These are phyloP conservation scores for Penicillium coffeae DNA, from an alignment of 495 filamentous ascomycete species.

Conservation along the genomic window DNA sequence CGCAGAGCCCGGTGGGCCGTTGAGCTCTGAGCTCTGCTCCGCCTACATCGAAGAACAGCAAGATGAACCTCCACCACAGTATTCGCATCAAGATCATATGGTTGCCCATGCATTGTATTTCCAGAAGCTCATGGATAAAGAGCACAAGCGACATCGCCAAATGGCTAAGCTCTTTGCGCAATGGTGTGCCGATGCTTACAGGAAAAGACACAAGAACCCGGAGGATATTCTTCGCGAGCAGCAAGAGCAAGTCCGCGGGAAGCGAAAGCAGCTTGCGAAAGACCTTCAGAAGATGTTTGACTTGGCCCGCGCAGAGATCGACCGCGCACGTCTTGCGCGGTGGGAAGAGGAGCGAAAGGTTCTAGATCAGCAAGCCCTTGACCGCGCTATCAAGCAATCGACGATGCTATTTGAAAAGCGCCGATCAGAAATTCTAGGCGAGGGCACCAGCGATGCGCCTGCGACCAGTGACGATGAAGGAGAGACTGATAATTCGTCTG, in stretches of 20 bases:
- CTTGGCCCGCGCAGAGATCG: slow-evolving; percentile 70
- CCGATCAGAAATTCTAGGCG: slow-evolving; percentile 50
- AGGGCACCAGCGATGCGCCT: slow-evolving; percentile 36
- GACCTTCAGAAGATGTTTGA: slow-evolving; percentile 74
- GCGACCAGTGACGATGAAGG: slow-evolving; percentile 47
- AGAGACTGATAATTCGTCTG: slow-evolving; percentile 37
- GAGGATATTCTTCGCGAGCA: slow-evolving; percentile 47
- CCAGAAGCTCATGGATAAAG: slow-evolving; percentile 68
- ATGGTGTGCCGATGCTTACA: slow-evolving; percentile 45
- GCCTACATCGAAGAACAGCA: slow-evolving; percentile 75
- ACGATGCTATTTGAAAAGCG: slow-evolving; percentile 53
- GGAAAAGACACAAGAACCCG: slow-evolving; percentile 43
- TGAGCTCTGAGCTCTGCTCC: slow-evolving; percentile 67
- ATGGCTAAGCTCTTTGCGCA: slow-evolving; percentile 42
- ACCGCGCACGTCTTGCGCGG: slow-evolving; percentile 62
- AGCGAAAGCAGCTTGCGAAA: slow-evolving; percentile 65
- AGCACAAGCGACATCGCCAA: slow-evolving; percentile 66
- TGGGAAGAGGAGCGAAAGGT: slow-evolving; percentile 86
- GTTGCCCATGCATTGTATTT: slow-evolving; percentile 77
- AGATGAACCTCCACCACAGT: slow-evolving; percentile 68
- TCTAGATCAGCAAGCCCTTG: slow-evolving; percentile 74
- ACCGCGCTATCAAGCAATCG: slow-evolving; percentile 73
- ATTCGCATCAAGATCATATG: slow-evolving; percentile 81
- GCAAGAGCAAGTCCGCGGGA: slow-evolving; percentile 46
- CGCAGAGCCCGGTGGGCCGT: slow-evolving; percentile 66